Evolutionary conservation across 2,329 filamentous ascomycete species (phyloP).

Genomic region (Gnomoniopsis sp.): DNA sequence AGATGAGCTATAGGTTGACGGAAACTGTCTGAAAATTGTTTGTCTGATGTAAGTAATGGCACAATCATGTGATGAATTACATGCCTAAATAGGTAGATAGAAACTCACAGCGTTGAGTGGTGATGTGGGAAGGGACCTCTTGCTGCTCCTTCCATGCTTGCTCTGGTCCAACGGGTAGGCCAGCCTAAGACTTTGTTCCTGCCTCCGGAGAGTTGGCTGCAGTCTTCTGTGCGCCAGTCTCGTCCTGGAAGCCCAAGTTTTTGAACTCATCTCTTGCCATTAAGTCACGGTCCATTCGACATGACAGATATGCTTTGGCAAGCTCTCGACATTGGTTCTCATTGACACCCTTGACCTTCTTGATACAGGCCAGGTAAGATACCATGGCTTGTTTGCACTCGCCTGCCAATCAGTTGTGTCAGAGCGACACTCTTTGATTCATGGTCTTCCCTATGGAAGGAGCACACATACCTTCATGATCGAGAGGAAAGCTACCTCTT

Average conservation of each 20-base stretch:
- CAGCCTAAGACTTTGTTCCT: conserved; percentile 21
- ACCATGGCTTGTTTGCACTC: conserved; percentile 92
- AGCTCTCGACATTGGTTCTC: conserved; percentile 79
- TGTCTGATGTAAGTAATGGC: neutral
- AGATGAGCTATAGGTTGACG: neutral
- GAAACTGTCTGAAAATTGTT: neutral
- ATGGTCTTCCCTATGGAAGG: neutral
- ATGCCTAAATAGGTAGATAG: no score
- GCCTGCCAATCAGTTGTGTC: conserved; percentile 44
- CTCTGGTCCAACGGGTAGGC: neutral
- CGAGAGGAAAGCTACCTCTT: conserved; percentile 91
- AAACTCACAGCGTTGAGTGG: neutral
- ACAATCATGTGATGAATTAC: neutral
- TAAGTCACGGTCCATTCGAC: conserved; percentile 96
- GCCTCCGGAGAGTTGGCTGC: conserved; percentile 25
- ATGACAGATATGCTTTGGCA: conserved; percentile 84
- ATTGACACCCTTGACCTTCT: conserved; percentile 78
- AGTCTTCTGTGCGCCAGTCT: conserved; percentile 16
- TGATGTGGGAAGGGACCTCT: no score
- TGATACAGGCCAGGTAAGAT: conserved; percentile 82
- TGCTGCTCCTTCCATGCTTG: no score
- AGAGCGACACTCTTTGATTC: neutral
- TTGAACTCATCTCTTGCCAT: conserved; percentile 96
- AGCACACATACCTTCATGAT: conserved; percentile 66
- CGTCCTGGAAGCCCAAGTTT: conserved; percentile 76